These are phyloP conservation scores for Botrytis tulipae DNA, from an alignment of 2,329 filamentous ascomycete genomes.

Conservation along the genomic window DNA sequence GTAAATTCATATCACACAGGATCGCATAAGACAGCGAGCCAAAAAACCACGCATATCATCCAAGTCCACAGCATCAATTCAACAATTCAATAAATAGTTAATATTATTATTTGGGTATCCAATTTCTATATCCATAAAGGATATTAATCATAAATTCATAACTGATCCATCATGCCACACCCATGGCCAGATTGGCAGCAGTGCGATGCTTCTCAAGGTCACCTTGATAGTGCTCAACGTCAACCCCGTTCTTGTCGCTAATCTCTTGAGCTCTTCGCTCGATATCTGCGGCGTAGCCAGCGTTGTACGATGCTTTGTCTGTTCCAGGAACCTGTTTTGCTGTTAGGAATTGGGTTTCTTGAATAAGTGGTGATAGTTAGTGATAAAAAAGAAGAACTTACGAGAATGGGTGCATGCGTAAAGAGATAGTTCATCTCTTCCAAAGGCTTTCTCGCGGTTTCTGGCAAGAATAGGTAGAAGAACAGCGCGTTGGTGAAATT, in stretches of 20 bases:
- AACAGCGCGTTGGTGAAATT: constrained; percentile 67
- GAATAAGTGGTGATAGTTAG: neutral
- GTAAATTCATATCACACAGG: neutral
- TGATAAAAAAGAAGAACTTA: neutral
- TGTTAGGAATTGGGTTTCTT: neutral
- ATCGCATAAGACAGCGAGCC: neutral
- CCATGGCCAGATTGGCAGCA: neutral
- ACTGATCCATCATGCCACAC: neutral
- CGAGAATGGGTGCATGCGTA: constrained; percentile 56
- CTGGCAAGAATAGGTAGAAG: constrained; percentile 66
- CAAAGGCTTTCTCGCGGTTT: constrained; percentile 61
- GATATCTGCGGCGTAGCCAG: constrained; percentile 50
- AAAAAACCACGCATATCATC: neutral
- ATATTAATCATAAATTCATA: neutral
- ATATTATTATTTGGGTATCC: neutral
- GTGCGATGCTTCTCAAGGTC: neutral
- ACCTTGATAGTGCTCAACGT: neutral
- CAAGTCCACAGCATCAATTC: neutral
- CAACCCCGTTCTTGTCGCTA: constrained; percentile 47
- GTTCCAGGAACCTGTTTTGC: constrained; percentile 48
- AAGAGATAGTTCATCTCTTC: constrained; percentile 49
- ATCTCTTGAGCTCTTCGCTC: constrained; percentile 58
- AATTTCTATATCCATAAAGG: neutral
- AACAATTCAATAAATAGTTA: neutral
- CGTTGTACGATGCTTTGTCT: constrained; percentile 51